Evolutionary conservation across 805 yeast species (phyloP).

Genomic region (Candida ortonii): DNA sequence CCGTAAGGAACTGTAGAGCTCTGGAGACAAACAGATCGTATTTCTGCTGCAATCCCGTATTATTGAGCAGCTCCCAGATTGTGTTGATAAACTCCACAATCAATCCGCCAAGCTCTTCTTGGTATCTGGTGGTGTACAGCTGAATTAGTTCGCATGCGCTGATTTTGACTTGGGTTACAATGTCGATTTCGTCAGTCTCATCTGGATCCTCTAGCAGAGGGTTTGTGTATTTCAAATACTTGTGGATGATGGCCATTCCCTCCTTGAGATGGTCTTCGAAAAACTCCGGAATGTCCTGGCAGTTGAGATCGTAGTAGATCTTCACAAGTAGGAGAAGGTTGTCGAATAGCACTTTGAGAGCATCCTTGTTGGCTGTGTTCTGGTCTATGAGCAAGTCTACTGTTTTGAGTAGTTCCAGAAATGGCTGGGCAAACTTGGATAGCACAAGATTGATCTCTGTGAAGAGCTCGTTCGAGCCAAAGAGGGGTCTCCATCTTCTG

Average conservation of each 20-base stretch:
- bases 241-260: slow-evolving; percentile 80
- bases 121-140: slow-evolving; percentile 85
- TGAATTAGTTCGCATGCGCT: slow-evolving; percentile 82
- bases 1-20: slow-evolving; percentile 75
- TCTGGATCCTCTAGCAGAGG: slow-evolving; percentile 52
- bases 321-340: slow-evolving; percentile 70
- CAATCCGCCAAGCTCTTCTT: slow-evolving; percentile 82
- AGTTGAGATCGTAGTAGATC: slow-evolving; percentile 88
- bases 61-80: slow-evolving; percentile 73
- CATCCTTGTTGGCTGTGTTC: slow-evolving; percentile 43
- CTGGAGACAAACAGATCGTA: slow-evolving; percentile 83
- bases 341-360: slow-evolving; percentile 58
- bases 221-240: slow-evolving; percentile 65
- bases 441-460: slow-evolving; percentile 84
- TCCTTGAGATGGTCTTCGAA: slow-evolving; percentile 83
- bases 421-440: slow-evolving; percentile 79
- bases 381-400: slow-evolving; percentile 64
- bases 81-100: slow-evolving; percentile 76
- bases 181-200: slow-evolving; percentile 68
- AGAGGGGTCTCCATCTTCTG: slow-evolving; percentile 94
- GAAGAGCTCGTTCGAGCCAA: slow-evolving; percentile 86
- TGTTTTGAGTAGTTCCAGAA: slow-evolving; percentile 60
- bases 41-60: slow-evolving; percentile 66
- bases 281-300: slow-evolving; percentile 97
- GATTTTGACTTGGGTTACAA: slow-evolving; percentile 69